A percentile compares a stretch with the other conserved stretches of the same genome.
phyloP scores from a whole-genome alignment of 805 yeast genomes.

The Barnettozyma siamensis region DNA sequence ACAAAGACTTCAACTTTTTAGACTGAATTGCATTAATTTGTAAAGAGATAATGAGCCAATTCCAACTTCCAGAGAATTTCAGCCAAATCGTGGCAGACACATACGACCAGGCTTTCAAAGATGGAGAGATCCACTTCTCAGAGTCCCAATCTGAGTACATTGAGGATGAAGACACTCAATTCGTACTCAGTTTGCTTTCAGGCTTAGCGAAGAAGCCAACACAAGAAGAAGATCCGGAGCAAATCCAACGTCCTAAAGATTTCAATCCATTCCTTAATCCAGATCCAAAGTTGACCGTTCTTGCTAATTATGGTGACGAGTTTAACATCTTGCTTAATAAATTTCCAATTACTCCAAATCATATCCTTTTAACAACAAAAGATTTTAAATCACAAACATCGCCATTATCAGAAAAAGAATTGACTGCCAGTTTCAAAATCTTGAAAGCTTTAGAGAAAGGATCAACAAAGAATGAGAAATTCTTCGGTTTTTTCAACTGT shows the following conservation, averaged over 20 bases:
- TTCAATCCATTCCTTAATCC: conserved; percentile 76
- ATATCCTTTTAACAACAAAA: conserved; percentile 73
- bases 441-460: conserved; percentile 41
- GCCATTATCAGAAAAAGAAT: conserved; percentile 67
- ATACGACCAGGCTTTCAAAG: conserved; percentile 43
- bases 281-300: conserved; percentile 66
- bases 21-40: no score
- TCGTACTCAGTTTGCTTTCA: conserved; percentile 28
- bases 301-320: conserved; percentile 43
- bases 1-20: no score
- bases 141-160: conserved; percentile 35
- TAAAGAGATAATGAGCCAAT: conserved; percentile 21
- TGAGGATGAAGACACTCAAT: conserved; percentile 28
- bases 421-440: conserved; percentile 51
- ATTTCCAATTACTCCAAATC: conserved; percentile 77
- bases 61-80: conserved; percentile 35
- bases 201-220: conserved; percentile 34
- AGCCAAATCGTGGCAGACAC: conserved; percentile 29
- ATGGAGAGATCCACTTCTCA: conserved; percentile 44
- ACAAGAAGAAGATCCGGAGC: conserved; percentile 28
- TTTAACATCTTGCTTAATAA: conserved; percentile 75
- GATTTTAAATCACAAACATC: conserved; percentile 66
- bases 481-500: conserved; percentile 83
- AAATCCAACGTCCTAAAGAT: conserved; percentile 28
- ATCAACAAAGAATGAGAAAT: conserved; percentile 36